phyloP scores from a whole-genome alignment of 352 stramenopile species.

The Phytophthora tentaculata region DNA sequence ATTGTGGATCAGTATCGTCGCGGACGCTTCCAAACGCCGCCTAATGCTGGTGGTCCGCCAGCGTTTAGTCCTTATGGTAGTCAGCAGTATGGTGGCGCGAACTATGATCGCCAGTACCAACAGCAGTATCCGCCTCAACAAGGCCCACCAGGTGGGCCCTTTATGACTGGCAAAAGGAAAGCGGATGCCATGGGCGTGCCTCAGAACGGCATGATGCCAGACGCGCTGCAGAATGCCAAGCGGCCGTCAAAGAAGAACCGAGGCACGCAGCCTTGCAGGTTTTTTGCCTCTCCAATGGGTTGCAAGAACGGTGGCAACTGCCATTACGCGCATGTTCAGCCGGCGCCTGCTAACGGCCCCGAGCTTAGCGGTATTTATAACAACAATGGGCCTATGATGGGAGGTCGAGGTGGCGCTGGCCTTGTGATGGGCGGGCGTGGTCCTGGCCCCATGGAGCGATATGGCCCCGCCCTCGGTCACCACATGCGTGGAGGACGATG shows the following conservation, averaged over 20 bases:
- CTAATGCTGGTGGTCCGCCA: slow-evolving; percentile 34
- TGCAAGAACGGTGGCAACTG: slow-evolving; percentile 80
- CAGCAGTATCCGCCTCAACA: slow-evolving; percentile 41
- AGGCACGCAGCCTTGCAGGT: slow-evolving; percentile 65
- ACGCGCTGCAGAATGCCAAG: too few relatives aligned
- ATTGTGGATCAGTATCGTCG: slow-evolving; percentile 75
- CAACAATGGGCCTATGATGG: slow-evolving; percentile 44
- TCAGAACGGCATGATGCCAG: slow-evolving; percentile 47
- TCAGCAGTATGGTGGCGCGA: slow-evolving; percentile 38
- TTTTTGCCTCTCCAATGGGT: slow-evolving; percentile 65
- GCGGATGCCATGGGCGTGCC: slow-evolving; percentile 34
- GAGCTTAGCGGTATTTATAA: slow-evolving; percentile 64
- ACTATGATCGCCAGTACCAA: slow-evolving; percentile 38
- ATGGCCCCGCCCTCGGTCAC: slow-evolving; percentile 40
- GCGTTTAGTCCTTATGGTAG: slow-evolving; percentile 54
- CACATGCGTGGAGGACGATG: slow-evolving; percentile 69
- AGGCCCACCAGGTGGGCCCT: background rate
- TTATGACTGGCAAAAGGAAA: slow-evolving; percentile 53
- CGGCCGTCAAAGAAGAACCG: slow-evolving; percentile 55
- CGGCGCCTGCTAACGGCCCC: slow-evolving; percentile 42
- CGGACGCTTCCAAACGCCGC: slow-evolving; percentile 39
- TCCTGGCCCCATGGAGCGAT: slow-evolving; percentile 45
- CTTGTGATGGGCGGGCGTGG: slow-evolving; percentile 32
- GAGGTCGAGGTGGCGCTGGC: slow-evolving; percentile 29
- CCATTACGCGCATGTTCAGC: slow-evolving; percentile 68